These are phyloP conservation scores for Pleurotus tuoliensis DNA, from an alignment of 768 basidiomycete genomes.

Conservation along the genomic window DNA sequence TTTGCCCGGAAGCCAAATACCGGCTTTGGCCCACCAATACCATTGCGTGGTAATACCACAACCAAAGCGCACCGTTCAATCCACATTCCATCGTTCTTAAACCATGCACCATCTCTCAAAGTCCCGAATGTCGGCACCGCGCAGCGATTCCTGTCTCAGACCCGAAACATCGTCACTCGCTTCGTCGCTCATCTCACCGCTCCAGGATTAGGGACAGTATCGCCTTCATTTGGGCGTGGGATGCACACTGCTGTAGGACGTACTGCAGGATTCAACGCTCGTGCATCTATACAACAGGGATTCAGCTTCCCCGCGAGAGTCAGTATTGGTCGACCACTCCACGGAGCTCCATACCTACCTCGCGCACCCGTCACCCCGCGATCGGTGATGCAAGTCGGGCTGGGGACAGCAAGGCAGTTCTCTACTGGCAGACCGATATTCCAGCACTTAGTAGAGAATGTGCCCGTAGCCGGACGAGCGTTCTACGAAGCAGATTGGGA, in stretches of 20 bases:
- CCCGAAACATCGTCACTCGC: slow-evolving; percentile 50
- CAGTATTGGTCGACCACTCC: slow-evolving; percentile 44
- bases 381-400: slow-evolving; percentile 61
- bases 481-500: slow-evolving; percentile 75
- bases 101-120: slow-evolving; percentile 27
- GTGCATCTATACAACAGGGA: slow-evolving; percentile 45
- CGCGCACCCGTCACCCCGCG: slow-evolving; percentile 48
- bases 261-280: slow-evolving; percentile 23
- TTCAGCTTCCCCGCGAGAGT: slow-evolving; percentile 54
- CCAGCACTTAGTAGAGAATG: slow-evolving; percentile 75
- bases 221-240: slow-evolving; percentile 11
- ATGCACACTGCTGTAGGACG: slow-evolving; percentile 16
- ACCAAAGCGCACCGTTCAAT: slow-evolving; percentile 34
- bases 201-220: slow-evolving; percentile 41
- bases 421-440: slow-evolving; percentile 71
- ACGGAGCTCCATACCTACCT: slow-evolving; percentile 48
- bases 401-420: slow-evolving; percentile 76
- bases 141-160: slow-evolving; percentile 46
- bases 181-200: slow-evolving; percentile 56
- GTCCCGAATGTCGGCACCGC: slow-evolving; percentile 27
- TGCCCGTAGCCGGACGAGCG: slow-evolving; percentile 72
- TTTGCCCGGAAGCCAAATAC: slow-evolving; percentile 27
- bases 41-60: slow-evolving; percentile 23
- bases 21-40: not conserved
- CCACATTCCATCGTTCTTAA: slow-evolving; percentile 39